Conservation (phyloP, 1,284 basidiomycete genomes). For the Albatrellus sp. region DNA sequence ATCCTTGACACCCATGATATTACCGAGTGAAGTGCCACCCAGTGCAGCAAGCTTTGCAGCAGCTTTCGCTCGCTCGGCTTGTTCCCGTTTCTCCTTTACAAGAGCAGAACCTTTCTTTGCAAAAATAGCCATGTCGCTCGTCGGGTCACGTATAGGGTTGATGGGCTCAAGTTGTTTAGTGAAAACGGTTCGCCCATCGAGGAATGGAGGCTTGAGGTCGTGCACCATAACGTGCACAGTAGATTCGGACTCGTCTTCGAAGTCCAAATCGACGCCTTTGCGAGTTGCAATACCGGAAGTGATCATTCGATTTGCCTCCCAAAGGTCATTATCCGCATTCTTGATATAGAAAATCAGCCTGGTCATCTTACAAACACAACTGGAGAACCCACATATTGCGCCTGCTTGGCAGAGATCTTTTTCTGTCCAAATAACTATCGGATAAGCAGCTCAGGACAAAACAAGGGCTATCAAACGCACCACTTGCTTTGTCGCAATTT, state of each 20-base stretch:
- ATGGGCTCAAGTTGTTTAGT: conserved; percentile 96
- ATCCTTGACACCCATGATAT: conserved; percentile 95
- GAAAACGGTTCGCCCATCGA: conserved; percentile 92
- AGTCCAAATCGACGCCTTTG: conserved; percentile 77
- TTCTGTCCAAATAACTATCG: conserved; percentile 32
- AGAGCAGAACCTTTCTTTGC: conserved; percentile 90
- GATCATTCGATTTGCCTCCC: conserved; percentile 97
- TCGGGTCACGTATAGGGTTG: conserved; percentile 89
- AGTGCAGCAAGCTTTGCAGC: conserved; percentile 91
- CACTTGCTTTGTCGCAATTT: conserved; percentile 69
- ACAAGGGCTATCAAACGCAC: conserved; percentile 25
- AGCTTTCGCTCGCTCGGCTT: conserved; percentile 90
- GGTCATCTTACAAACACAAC: conserved; percentile 4
- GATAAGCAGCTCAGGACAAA: conserved; percentile 4
- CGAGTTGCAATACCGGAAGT: conserved; percentile 90
- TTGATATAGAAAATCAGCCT: conserved; percentile 19
- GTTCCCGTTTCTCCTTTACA: conserved; percentile 91
- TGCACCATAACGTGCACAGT: conserved; percentile 97
- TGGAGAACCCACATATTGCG: conserved; percentile 71
- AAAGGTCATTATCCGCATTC: conserved; percentile 96
- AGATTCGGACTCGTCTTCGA: conserved; percentile 89
- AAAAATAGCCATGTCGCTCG: conserved; percentile 92
- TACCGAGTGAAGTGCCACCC: conserved; percentile 88
- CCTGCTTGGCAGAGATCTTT: conserved; percentile 83
- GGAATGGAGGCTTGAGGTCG: conserved; percentile 93